phyloP scores from a whole-genome alignment of 345 rosid species.

The Syzygium aromaticum region DNA sequence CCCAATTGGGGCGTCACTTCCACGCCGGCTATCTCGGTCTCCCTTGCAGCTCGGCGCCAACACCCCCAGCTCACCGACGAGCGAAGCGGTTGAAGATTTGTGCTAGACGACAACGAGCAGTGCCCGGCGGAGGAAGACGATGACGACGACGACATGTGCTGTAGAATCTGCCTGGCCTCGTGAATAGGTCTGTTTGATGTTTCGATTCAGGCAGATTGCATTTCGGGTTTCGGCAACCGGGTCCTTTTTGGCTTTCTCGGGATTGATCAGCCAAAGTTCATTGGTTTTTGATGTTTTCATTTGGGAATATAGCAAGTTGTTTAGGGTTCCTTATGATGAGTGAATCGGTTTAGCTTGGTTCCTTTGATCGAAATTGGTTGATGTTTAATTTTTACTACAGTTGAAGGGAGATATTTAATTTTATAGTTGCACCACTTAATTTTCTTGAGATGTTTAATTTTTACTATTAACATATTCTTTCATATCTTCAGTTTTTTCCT shows the following conservation, averaged over 20 bases:
- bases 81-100: fast-evolving
- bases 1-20: background rate
- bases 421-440: background rate
- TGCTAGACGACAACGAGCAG: background rate
- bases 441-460: background rate
- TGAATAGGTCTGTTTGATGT: too few relatives aligned
- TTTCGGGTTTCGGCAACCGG: too few relatives aligned
- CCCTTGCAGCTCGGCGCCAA: background rate
- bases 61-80: fast-evolving
- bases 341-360: too few relatives aligned
- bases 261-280: too few relatives aligned
- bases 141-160: background rate
- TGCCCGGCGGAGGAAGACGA: background rate
- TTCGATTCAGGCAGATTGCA: too few relatives aligned
- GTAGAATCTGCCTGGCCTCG: background rate
- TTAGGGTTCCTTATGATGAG: too few relatives aligned
- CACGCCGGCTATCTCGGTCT: background rate
- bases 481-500: fast-evolving
- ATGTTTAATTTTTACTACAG: too few relatives aligned
- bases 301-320: too few relatives aligned
- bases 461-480: background rate
- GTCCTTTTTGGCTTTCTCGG: too few relatives aligned
- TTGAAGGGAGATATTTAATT: too few relatives aligned
- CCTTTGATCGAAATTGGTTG: too few relatives aligned
- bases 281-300: too few relatives aligned